A percentile compares a stretch with the other conserved stretches of the same genome.
Evolutionary conservation across 2,329 filamentous ascomycete species (phyloP).

Genomic region (Cytospora schulzeri): DNA sequence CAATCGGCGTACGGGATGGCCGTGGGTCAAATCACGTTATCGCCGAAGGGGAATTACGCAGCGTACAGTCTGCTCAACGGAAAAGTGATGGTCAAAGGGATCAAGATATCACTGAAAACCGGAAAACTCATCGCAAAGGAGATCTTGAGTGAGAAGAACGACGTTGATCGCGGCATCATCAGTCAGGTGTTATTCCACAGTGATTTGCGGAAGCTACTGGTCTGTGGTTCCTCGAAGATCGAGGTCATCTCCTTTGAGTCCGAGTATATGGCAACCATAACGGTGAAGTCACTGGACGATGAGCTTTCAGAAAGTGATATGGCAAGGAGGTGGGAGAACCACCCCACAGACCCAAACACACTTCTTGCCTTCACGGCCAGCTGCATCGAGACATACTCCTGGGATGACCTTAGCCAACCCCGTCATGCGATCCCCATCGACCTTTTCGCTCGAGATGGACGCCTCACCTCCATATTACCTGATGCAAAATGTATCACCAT

Average conservation of each 20-base stretch:
- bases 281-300: background rate
- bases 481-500: background rate
- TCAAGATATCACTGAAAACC: conserved; percentile 12
- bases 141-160: conserved; percentile 6
- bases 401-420: background rate
- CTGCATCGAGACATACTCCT: conserved; percentile 10
- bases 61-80: conserved; percentile 28
- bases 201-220: background rate
- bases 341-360: conserved; percentile 4
- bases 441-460: background rate
- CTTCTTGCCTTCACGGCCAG: conserved; percentile 14
- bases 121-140: conserved; percentile 13
- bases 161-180: conserved; percentile 9
- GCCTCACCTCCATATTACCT: background rate
- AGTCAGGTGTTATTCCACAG: conserved; percentile 5
- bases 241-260: conserved; percentile 4
- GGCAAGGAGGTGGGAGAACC: conserved; percentile 1
- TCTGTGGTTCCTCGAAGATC: conserved; percentile 13
- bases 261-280: background rate
- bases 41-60: conserved; percentile 16
- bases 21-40: conserved; percentile 22
- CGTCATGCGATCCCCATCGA: conserved; percentile 6
- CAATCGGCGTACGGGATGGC: conserved; percentile 16
- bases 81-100: conserved; percentile 7
- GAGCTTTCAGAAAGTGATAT: background rate